phyloP scores from a whole-genome alignment of 2,329 filamentous ascomycete genomes.

The Colletotrichum orbiculare region DNA sequence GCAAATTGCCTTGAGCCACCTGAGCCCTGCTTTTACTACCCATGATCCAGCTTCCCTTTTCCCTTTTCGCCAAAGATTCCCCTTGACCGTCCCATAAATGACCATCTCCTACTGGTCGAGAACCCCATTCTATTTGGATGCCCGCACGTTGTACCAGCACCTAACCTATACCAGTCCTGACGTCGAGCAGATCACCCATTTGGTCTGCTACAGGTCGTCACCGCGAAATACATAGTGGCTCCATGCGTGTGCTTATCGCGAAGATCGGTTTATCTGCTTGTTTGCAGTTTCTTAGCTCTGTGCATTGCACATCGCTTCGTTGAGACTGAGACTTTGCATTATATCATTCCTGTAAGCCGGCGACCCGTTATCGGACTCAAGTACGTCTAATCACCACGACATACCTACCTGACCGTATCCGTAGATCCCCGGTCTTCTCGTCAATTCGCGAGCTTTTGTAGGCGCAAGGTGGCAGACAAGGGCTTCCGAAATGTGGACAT shows the following conservation, averaged over 20 bases:
- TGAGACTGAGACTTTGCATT: background rate
- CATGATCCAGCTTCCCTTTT: constrained; percentile 26
- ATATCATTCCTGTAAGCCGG: background rate
- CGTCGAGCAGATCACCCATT: too few species aligned
- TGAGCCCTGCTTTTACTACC: constrained; percentile 19
- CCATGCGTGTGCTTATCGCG: background rate
- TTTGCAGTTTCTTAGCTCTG: constrained; percentile 1
- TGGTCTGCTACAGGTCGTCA: too few species aligned
- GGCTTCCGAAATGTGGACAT: constrained; percentile 13
- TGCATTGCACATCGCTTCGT: background rate
- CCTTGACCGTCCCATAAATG: constrained; percentile 17
- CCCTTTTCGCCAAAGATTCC: constrained; percentile 17
- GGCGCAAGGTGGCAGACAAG: constrained; percentile 1
- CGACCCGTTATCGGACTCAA: background rate
- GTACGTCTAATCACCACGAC: background rate
- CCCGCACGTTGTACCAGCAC: too few species aligned
- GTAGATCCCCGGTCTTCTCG: constrained; percentile 11
- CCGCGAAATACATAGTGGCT: background rate
- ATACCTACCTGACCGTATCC: background rate
- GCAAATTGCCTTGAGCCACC: constrained; percentile 26
- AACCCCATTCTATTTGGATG: background rate
- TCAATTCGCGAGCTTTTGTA: constrained; percentile 1
- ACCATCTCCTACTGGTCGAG: background rate
- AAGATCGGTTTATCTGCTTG: background rate
- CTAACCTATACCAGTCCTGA: too few species aligned